These are phyloP conservation scores for Annulohypoxylon moriforme DNA, from an alignment of 495 filamentous ascomycete genomes.

Conservation along the genomic window DNA sequence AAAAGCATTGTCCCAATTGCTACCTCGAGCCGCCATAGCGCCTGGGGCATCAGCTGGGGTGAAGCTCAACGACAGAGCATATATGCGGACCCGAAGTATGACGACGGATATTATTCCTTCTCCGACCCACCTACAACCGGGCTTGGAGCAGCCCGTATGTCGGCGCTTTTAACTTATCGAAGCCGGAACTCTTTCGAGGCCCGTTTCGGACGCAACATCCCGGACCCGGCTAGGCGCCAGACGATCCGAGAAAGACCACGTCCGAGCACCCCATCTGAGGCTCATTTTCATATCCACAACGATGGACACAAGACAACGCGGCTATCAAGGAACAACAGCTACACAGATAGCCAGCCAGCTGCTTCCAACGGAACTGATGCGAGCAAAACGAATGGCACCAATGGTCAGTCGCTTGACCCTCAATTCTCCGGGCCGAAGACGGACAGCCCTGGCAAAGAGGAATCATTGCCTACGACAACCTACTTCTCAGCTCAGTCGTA, in stretches of 20 bases:
- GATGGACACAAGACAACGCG: slow-evolving; percentile 80
- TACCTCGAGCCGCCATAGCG: slow-evolving; percentile 92
- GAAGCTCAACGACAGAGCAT: slow-evolving; percentile 98
- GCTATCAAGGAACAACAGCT: slow-evolving; percentile 53
- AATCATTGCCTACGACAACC: slow-evolving; percentile 72
- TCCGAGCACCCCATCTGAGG: slow-evolving; percentile 75
- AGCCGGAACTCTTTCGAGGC: slow-evolving; percentile 97
- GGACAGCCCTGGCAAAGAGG: slow-evolving; percentile 51
- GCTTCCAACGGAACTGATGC: slow-evolving; percentile 44
- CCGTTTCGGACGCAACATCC: slow-evolving; percentile 91
- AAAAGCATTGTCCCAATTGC: slow-evolving; percentile 92
- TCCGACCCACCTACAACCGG: slow-evolving; percentile 85
- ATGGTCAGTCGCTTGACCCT: slow-evolving; percentile 65
- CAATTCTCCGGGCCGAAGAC: slow-evolving; percentile 77
- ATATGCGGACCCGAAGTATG: slow-evolving; percentile 97
- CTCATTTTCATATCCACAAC: slow-evolving; percentile 95
- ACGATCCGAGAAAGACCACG: slow-evolving; percentile 76
- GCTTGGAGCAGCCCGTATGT: slow-evolving; percentile 95
- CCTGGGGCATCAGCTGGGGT: slow-evolving; percentile 99
- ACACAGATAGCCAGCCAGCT: slow-evolving; percentile 51
- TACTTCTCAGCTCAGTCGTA: slow-evolving; percentile 98
- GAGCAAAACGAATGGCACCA: slow-evolving; percentile 49
- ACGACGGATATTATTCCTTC: slow-evolving; percentile 93
- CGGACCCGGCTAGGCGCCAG: slow-evolving; percentile 82
- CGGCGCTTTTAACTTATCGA: slow-evolving; percentile 92